Evolutionary conservation across 2,329 filamentous ascomycete genomes (phyloP), one percentile per base, ranked within the genome.

Genomic region (Geosmithia morbida): DNA sequence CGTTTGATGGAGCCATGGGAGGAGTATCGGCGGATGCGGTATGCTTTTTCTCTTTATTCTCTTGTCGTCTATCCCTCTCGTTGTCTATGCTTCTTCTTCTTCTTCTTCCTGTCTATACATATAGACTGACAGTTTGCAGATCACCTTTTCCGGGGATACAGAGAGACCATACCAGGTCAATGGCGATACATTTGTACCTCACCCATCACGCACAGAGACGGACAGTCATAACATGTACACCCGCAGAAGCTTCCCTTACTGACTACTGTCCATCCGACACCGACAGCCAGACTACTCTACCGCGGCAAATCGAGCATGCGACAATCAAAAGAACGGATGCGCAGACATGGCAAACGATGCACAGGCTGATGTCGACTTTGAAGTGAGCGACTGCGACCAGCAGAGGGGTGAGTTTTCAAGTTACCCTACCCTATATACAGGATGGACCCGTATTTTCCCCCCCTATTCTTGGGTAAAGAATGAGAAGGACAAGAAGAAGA

Each of bases 311-410:
- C 60, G 68, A 19, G 62, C 67, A 1, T 74, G 71, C 57, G 68
- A 71, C 52, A 67, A 68, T 53, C 71, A 74, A 55, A 66, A 69
- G 55, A 72, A 74, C 52, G 56, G 55, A 17, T 74, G 71, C 49
- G 63, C 66, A n/a, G 51, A 66, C 20, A 46, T 58, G 18, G 67
- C 67, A 33, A 72, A 73, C 51, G 58, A 55, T 41, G 52, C 54
- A 37, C 33, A 37, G 11, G 33, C 33, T 45, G 48, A 57, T 45
- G 26, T 50, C 43, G 49, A 50, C 20, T 65, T 71, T 47, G 50
- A 53, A 7, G 70, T 73, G 1, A 50, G 56, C 30, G 65, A 71
- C 26, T 75, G 70, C 48, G 68, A 74, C 47, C 52, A 58, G 16
- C 71, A 74, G 52, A 61, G 60, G 39, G 57, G 70, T 73, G 44